Conservation (phyloP, 495 filamentous ascomycete genomes). For the Daldinia caldariorum region DNA sequence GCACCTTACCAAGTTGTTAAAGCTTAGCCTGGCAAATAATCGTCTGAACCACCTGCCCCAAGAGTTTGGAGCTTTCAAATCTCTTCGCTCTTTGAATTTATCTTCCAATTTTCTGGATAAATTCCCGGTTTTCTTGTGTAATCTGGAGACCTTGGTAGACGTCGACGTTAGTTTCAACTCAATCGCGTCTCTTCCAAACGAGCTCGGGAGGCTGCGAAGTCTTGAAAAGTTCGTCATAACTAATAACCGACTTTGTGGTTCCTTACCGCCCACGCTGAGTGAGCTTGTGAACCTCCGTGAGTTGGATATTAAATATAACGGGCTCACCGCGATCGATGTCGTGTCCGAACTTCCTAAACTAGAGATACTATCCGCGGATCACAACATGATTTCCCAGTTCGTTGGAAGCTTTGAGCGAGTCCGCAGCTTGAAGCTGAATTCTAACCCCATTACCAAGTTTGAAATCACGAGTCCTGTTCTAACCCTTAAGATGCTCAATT, state of each 20-base stretch:
- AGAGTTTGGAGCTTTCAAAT: conserved; percentile 81
- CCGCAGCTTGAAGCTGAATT: conserved; percentile 84
- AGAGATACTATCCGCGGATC: conserved; percentile 85
- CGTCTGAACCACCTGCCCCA: conserved; percentile 77
- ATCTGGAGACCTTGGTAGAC: conserved; percentile 84
- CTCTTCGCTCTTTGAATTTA: conserved; percentile 83
- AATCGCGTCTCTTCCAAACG: conserved; percentile 76
- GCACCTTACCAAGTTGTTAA: conserved; percentile 72
- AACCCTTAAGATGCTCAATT: conserved; percentile 82
- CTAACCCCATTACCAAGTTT: conserved; percentile 93
- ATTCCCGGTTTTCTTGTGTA: conserved; percentile 86
- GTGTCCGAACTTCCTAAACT: conserved; percentile 83
- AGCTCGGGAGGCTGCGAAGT: conserved; percentile 77
- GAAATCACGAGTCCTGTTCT: conserved; percentile 80
- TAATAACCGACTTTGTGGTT: conserved; percentile 85
- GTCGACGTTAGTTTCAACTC: conserved; percentile 97
- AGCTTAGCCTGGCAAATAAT: conserved; percentile 94
- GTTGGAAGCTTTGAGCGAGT: conserved; percentile 85
- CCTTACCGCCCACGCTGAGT: conserved; percentile 74
- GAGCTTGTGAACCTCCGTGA: conserved; percentile 82
- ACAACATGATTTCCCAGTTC: conserved; percentile 90
- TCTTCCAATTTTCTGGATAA: conserved; percentile 89
- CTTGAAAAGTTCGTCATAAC: conserved; percentile 94
- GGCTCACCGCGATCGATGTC: conserved; percentile 83
- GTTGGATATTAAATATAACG: conserved; percentile 93